Evolutionary conservation across 108 stramenopile genomes (phyloP).

Genomic region (Phaeodactylum tricornutum): DNA sequence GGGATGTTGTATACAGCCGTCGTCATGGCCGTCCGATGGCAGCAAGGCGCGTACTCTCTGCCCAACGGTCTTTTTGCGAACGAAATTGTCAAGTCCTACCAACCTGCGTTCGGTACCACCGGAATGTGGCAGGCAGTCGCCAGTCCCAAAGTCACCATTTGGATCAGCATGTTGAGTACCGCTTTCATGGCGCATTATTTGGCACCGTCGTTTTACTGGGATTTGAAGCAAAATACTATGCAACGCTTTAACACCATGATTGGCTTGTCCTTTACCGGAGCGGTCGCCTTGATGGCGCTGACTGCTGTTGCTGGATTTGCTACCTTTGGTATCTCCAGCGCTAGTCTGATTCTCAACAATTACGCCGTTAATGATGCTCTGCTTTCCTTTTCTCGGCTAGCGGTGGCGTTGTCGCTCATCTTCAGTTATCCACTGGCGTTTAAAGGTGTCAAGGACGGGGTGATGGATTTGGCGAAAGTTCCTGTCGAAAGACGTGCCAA

Average conservation of each 20-base stretch:
- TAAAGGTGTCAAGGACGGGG: constrained; percentile 67
- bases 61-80: constrained; percentile 14
- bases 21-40: constrained; percentile 60
- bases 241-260: constrained; percentile 64
- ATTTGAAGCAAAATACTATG: constrained; percentile 74
- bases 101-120: constrained; percentile 34
- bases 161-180: constrained; percentile 88
- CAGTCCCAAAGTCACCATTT: constrained; percentile 39
- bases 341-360: constrained; percentile 85
- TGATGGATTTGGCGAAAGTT: constrained; percentile 47
- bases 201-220: constrained; percentile 85
- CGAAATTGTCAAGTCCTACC: constrained; percentile 28
- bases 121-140: constrained; percentile 7
- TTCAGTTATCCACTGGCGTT: constrained; percentile 47
- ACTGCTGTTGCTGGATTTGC: constrained; percentile 69
- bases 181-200: constrained; percentile 90
- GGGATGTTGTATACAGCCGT: constrained; percentile 76
- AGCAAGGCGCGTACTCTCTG: constrained; percentile 52
- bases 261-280: constrained; percentile 40
- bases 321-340: constrained; percentile 72
- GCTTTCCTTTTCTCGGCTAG: constrained; percentile 61
- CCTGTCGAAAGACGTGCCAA: constrained; percentile 31
- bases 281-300: constrained; percentile 41
- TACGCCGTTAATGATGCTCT: constrained; percentile 75
- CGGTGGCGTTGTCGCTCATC: constrained; percentile 66